Evolutionary conservation across 176 grass and related monocot species (phyloP).

Genomic region (Dactylis glomerata): DNA sequence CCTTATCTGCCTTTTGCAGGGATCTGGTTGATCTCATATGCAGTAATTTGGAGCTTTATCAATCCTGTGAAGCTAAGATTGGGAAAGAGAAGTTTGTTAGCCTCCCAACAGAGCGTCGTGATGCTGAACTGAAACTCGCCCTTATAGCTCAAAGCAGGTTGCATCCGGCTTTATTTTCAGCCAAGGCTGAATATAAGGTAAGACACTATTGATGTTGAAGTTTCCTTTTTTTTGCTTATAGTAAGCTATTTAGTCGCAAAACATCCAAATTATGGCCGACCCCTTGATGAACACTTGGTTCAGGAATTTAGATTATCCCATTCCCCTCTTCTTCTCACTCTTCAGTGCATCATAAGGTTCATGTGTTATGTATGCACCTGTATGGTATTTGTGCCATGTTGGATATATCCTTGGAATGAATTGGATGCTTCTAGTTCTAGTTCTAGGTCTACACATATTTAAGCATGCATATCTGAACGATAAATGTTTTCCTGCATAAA

Average conservation of each 20-base stretch:
- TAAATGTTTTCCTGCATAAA: constrained; percentile 16
- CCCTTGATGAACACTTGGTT: constrained; percentile 6
- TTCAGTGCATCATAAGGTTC: constrained; percentile 4
- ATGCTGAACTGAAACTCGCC: constrained; percentile 75
- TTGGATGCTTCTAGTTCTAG: constrained; percentile 4
- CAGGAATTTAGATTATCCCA: neutral
- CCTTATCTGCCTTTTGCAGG: constrained; percentile 45
- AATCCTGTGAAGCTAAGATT: constrained; percentile 78
- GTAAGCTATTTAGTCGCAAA: neutral
- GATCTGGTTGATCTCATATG: constrained; percentile 79
- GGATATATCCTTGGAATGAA: neutral
- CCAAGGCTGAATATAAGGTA: constrained; percentile 83
- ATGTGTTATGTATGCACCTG: neutral
- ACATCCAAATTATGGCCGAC: neutral
- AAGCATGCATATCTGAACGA: neutral
- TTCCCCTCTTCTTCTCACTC: neutral
- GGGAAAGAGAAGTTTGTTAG: constrained; percentile 80
- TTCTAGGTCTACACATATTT: constrained; percentile 20
- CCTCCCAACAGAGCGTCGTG: constrained; percentile 57
- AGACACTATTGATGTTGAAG: neutral
- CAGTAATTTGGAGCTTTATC: constrained; percentile 83
- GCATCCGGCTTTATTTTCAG: constrained; percentile 85
- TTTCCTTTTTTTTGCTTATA: constrained; percentile 16
- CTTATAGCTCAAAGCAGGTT: constrained; percentile 76
- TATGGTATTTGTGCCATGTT: constrained; percentile 12